Evolutionary conservation across 306 rosid genomes (phyloP).

Genomic region (Trifolium fragiferum): DNA sequence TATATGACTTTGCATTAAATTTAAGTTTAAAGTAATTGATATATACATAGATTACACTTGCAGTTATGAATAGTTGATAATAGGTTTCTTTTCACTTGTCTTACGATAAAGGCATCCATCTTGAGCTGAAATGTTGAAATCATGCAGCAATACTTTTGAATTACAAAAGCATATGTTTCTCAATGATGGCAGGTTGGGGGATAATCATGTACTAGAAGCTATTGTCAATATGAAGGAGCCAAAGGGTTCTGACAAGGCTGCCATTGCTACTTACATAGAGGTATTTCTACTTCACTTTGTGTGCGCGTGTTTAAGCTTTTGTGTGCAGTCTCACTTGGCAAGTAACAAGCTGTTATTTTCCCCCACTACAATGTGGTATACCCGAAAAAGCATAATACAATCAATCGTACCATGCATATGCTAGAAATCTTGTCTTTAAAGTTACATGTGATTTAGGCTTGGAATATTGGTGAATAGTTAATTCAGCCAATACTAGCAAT

Average conservation of each 20-base stretch:
- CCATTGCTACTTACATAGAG: conserved; percentile 82
- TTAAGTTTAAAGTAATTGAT: conserved; percentile 13
- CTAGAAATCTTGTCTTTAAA: conserved; percentile 32
- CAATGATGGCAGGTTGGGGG: conserved; percentile 68
- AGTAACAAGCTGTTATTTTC: conserved; percentile 10
- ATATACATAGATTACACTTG: conserved; percentile 17
- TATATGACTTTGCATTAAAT: conserved; percentile 2
- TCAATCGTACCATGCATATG: conserved; percentile 1
- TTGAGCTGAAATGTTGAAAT: conserved; percentile 36
- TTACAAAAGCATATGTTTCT: conserved; percentile 42
- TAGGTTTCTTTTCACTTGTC: conserved; percentile 27
- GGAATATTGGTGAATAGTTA: conserved; percentile 20
- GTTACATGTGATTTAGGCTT: conserved; percentile 30
- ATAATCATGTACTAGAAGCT: conserved; percentile 79
- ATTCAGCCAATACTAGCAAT: conserved; percentile 20
- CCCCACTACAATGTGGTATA: conserved; percentile 5
- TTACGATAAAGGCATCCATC: conserved; percentile 27
- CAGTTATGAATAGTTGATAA: conserved; percentile 19
- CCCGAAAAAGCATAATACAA: neutral
- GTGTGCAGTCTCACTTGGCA: conserved; percentile 2
- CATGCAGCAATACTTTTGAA: conserved; percentile 35
- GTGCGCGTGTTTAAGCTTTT: neutral
- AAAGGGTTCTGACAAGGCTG: conserved; percentile 88
- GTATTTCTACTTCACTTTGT: conserved; percentile 49
- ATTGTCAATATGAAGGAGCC: conserved; percentile 75